Percentiles rank a stretch among this genome's conserved stretches.
Conservation (phyloP, 306 rosid genomes). For the Cicer pinnatifidum region DNA sequence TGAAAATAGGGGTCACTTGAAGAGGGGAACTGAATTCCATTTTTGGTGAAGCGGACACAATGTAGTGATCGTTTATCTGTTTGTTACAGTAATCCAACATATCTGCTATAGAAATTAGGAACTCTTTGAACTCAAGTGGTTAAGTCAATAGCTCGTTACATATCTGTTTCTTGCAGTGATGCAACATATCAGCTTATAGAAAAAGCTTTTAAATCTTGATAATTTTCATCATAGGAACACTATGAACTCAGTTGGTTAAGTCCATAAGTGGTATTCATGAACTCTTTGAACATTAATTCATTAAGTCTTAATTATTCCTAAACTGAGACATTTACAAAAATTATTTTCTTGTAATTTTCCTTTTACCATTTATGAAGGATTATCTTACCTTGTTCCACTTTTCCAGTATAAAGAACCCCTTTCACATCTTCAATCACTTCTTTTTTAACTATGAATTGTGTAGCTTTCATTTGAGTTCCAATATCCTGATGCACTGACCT, state of each 20-base stretch:
- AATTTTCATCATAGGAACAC: slow-evolving; percentile 19
- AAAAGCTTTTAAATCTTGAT: neutral
- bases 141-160: too few relatives aligned
- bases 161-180: slow-evolving; percentile 56
- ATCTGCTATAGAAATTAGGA: slow-evolving; percentile 50
- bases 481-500: slow-evolving; percentile 57
- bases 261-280: neutral
- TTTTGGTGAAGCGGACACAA: slow-evolving; percentile 59
- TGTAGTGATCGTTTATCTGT: slow-evolving; percentile 47
- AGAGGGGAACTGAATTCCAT: slow-evolving; percentile 77
- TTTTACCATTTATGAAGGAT: neutral
- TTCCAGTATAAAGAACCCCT: slow-evolving; percentile 52
- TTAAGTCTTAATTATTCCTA: neutral
- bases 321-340: slow-evolving; percentile 2
- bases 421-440: slow-evolving; percentile 48
- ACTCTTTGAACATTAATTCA: neutral
- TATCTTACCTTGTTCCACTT: slow-evolving; percentile 61
- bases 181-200: slow-evolving; percentile 43
- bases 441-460: slow-evolving; percentile 51
- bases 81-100: slow-evolving; percentile 57
- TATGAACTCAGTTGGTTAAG: slow-evolving; percentile 5
- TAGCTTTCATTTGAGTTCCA: slow-evolving; percentile 51
- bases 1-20: slow-evolving; percentile 85
- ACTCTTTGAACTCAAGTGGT: too few relatives aligned
- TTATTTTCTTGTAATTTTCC: slow-evolving; percentile 17